Percentiles rank a stretch among this genome's conserved stretches.
Evolutionary conservation across 1,284 basidiomycete genomes (phyloP).

Genomic region (Sutorius eximius): DNA sequence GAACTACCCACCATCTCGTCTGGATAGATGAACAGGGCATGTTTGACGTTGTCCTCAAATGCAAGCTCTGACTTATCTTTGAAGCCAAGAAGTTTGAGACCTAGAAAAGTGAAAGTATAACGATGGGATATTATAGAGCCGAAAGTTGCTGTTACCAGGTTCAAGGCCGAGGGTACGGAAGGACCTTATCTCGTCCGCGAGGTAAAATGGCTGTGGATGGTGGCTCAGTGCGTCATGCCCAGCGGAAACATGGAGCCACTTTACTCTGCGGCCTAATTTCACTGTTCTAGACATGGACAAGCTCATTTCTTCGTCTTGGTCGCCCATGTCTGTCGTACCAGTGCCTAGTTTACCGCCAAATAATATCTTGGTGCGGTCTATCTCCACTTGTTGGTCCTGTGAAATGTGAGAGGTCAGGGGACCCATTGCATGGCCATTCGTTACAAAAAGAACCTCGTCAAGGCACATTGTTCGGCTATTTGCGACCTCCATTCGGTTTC

Average conservation of each 20-base stretch:
- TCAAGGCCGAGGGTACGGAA: slow-evolving; percentile 79
- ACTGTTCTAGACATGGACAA: slow-evolving; percentile 42
- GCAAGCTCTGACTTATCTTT: slow-evolving; percentile 70
- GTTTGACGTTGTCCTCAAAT: slow-evolving; percentile 90
- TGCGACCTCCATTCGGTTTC: slow-evolving; percentile 75
- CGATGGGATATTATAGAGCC: neutral
- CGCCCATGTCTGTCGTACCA: slow-evolving; percentile 43
- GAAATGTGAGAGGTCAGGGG: slow-evolving; percentile 21
- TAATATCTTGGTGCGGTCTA: slow-evolving; percentile 55
- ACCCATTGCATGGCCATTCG: neutral
- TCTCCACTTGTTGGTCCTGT: slow-evolving; percentile 61
- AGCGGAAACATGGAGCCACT: neutral
- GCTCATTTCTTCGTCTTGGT: slow-evolving; percentile 37
- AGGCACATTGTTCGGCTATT: slow-evolving; percentile 70
- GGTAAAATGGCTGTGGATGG: slow-evolving; percentile 72
- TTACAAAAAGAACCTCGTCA: slow-evolving; percentile 58
- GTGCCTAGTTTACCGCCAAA: slow-evolving; percentile 64
- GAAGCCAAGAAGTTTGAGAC: slow-evolving; percentile 91
- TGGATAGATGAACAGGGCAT: slow-evolving; percentile 90
- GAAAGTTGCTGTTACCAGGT: slow-evolving; percentile 54
- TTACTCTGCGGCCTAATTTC: slow-evolving; percentile 51
- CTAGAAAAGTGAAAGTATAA: slow-evolving; percentile 33
- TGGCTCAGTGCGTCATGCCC: neutral
- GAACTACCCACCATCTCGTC: slow-evolving; percentile 71
- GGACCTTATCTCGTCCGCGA: slow-evolving; percentile 76